Base-by-base conservation (phyloP, 208 protist species). In the Endotrypanum monterogeii region DNA sequence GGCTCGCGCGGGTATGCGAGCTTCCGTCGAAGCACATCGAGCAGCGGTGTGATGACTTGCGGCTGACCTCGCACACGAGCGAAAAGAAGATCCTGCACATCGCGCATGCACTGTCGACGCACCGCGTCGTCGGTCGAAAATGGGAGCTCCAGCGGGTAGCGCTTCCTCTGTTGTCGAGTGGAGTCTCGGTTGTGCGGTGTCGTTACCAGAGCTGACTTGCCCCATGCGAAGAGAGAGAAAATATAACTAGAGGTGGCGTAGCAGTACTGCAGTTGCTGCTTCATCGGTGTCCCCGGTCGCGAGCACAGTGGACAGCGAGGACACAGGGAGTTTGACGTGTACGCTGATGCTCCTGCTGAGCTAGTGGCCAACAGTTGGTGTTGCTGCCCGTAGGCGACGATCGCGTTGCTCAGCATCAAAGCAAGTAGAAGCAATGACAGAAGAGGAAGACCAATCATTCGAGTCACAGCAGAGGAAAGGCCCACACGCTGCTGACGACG, bases 1-100 rank as follows among this genome's bases (percentile, higher is more conserved):
- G 88, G 89, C 75, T 91, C 83, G 9, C 70, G 39, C 48, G 88
- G 86, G 67, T 74, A 81, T 6, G 79, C 65, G 11, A 96, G 63
- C 77, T 96, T 96, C 20, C 76, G 74, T 4, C 83, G 74, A 56
- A 96, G 66, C n/a, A 83, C 69, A 8, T 78, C 76, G 37, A 83
- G 67, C 66, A 96, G 83, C 20, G 77, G 70, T 16, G 32, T 32
- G n/a, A 82, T 68, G 11, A 96, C 65, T 52, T 96, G 89, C 35
- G 66, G 68, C 76, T 93, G 89, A 8, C 89, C 89, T 6, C 85
- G 73, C 56, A 96, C 61, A 25, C 78, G 78, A 8, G 78, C 68
- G 0, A 74, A 41, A 20, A 96, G 81, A 20, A 94, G 72, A 32
- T 93, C 79, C 35, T 86, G 69, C 39, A 86, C 20, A 66, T 90